phyloP scores from a whole-genome alignment of 2,329 filamentous ascomycete genomes.

The Pseudocercospora pini-densiflorae region DNA sequence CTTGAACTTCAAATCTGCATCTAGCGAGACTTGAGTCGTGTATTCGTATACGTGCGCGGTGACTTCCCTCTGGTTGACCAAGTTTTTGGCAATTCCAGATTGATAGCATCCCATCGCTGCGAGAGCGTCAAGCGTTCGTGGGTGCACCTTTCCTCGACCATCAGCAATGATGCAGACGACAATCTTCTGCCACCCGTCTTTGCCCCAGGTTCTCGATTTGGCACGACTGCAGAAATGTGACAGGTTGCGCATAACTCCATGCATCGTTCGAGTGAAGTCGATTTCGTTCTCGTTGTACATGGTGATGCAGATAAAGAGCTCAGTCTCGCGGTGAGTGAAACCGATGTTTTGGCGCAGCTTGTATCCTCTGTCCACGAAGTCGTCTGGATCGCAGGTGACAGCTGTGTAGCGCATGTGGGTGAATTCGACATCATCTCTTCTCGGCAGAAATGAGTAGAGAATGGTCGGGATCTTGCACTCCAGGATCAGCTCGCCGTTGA shows the following conservation, averaged over 20 bases:
- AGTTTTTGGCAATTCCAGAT: conserved; percentile 97
- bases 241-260: conserved; percentile 98
- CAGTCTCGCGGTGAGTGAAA: conserved; percentile 81
- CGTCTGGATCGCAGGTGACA: conserved; percentile 96
- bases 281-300: conserved; percentile 99
- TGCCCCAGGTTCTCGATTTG: conserved; percentile 95
- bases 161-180: conserved; percentile 97
- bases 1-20: conserved; percentile 97
- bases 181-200: conserved; percentile 98
- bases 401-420: conserved; percentile 99
- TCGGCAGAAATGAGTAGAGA: conserved; percentile 92
- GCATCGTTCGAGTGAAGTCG: conserved; percentile 96
- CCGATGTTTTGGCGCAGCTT: conserved; percentile 92
- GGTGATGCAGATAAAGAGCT: conserved; percentile 94
- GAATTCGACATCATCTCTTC: conserved; percentile 92
- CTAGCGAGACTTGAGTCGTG: conserved; percentile 95
- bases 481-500: conserved; percentile 96
- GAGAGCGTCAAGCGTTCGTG: conserved; percentile 87
- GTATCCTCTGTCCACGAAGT: conserved; percentile 87
- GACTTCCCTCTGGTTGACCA: conserved; percentile 93
- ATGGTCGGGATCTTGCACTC: conserved; percentile 99
- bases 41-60: conserved; percentile 99
- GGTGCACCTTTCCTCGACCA: conserved; percentile 90
- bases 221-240: conserved; percentile 92
- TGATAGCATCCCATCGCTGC: conserved; percentile 98